These are phyloP conservation scores for Xylaria venustula DNA, from an alignment of 495 filamentous ascomycete species.

Conservation along the genomic window DNA sequence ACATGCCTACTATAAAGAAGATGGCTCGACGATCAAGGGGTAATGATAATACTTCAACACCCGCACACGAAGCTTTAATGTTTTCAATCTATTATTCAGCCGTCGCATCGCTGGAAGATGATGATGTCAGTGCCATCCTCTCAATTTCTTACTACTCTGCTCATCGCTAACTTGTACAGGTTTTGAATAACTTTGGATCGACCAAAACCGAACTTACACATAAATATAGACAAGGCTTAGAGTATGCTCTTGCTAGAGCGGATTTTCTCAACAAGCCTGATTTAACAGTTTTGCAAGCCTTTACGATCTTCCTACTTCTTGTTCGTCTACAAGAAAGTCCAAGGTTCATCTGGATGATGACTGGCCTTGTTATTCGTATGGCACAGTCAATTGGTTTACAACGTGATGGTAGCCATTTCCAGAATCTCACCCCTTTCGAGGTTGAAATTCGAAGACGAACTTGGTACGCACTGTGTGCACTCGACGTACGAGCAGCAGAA, in stretches of 20 bases:
- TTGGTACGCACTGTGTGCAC: conserved; percentile 45
- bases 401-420: conserved; percentile 40
- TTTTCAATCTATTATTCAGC: conserved; percentile 62
- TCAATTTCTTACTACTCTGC: neutral
- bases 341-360: conserved; percentile 55
- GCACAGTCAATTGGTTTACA: conserved; percentile 50
- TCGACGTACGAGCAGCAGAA: conserved; percentile 39
- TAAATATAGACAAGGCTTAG: conserved; percentile 54
- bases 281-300: conserved; percentile 48
- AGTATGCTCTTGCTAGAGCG: conserved; percentile 54
- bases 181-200: conserved; percentile 48
- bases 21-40: conserved; percentile 42
- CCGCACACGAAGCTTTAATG: conserved; percentile 55
- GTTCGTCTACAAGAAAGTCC: conserved; percentile 50
- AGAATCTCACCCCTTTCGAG: conserved; percentile 47
- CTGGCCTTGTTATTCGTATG: conserved; percentile 49
- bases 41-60: conserved; percentile 29
- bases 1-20: conserved; percentile 52
- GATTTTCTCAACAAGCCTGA: conserved; percentile 48
- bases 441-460: conserved; percentile 48
- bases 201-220: conserved; percentile 49
- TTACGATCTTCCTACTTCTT: conserved; percentile 47
- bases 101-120: conserved; percentile 56
- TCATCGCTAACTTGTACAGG: conserved; percentile 20
- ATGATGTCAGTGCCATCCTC: conserved; percentile 50